Conservation (phyloP, 1,139 yeast species). For the Blastobotrys indianensis region DNA sequence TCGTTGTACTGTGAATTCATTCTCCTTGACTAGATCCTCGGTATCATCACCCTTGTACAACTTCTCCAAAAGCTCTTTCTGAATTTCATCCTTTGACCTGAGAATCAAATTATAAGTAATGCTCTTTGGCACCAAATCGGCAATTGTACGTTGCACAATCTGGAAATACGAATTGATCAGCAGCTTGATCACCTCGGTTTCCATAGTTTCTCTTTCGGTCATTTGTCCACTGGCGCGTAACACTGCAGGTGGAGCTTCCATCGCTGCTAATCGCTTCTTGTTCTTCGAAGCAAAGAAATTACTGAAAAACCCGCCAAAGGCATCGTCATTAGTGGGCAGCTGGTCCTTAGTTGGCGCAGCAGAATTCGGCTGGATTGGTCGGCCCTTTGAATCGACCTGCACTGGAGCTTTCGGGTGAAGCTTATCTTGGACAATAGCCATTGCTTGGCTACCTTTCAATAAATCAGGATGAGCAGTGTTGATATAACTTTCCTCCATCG, state of each 20-base stretch:
- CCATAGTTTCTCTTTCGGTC: conserved; percentile 94
- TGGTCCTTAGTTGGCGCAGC: conserved; percentile 20
- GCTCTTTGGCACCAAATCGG: conserved; percentile 92
- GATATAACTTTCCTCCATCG: conserved; percentile 85
- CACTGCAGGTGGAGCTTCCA: conserved; percentile 96
- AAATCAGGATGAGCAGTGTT: conserved; percentile 98
- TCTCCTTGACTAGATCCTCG: conserved; percentile 80
- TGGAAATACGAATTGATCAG: conserved; percentile 83
- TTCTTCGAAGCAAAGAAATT: conserved; percentile 91
- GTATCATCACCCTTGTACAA: conserved; percentile 76
- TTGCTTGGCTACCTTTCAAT: conserved; percentile 89
- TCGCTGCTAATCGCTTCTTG: conserved; percentile 86
- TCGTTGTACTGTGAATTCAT: conserved; percentile 86
- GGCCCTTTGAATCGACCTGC: conserved; percentile 90
- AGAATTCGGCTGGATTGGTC: conserved; percentile 36
- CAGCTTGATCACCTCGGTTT: conserved; percentile 92
- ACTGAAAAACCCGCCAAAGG: conserved; percentile 75
- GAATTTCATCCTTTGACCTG: conserved; percentile 78
- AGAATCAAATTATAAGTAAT: conserved; percentile 80
- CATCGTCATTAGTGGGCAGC: conserved; percentile 21
- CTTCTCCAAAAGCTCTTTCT: conserved; percentile 82
- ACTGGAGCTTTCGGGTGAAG: conserved; percentile 75
- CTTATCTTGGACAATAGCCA: conserved; percentile 87
- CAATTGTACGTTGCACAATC: conserved; percentile 88
- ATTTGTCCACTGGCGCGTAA: conserved; percentile 90